phyloP scores from a whole-genome alignment of 305 asterid genomes.

The Fraxinus velutina region DNA sequence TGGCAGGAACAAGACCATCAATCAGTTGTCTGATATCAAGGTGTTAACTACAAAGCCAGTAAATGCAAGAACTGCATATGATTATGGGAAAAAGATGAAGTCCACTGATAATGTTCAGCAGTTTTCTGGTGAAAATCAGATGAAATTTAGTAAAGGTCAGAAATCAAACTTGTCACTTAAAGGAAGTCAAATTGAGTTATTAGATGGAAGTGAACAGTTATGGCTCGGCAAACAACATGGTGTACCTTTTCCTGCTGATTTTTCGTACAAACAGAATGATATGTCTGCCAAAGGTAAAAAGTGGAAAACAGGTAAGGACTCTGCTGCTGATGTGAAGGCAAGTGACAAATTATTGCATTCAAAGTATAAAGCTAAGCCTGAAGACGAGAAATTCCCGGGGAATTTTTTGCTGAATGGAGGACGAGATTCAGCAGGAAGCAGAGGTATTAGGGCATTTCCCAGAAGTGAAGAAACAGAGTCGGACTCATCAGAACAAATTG shows the following conservation, averaged over 20 bases:
- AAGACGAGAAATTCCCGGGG: conserved; percentile 41
- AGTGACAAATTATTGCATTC: conserved; percentile 47
- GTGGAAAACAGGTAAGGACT: conserved; percentile 55
- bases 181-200: conserved; percentile 55
- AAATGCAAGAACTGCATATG: conserved; percentile 45
- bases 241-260: conserved; percentile 49
- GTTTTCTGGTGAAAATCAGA: conserved; percentile 52
- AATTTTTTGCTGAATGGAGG: conserved; percentile 49
- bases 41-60: conserved; percentile 68
- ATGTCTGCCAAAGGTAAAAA: conserved; percentile 52
- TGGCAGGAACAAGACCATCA: conserved; percentile 67
- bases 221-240: conserved; percentile 49
- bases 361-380: conserved; percentile 43
- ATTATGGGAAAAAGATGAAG: conserved; percentile 49
- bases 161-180: conserved; percentile 46
- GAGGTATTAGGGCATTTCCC: conserved; percentile 40
- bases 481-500: conserved; percentile 80
- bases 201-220: conserved; percentile 49
- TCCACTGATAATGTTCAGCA: conserved; percentile 49
- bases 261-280: conserved; percentile 42
- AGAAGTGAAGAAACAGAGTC: conserved; percentile 86
- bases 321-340: conserved; percentile 46
- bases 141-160: conserved; percentile 59
- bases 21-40: conserved; percentile 76
- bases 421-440: conserved; percentile 39